Base-by-base conservation (phyloP, 345 rosid species). In the Acer negundo region DNA sequence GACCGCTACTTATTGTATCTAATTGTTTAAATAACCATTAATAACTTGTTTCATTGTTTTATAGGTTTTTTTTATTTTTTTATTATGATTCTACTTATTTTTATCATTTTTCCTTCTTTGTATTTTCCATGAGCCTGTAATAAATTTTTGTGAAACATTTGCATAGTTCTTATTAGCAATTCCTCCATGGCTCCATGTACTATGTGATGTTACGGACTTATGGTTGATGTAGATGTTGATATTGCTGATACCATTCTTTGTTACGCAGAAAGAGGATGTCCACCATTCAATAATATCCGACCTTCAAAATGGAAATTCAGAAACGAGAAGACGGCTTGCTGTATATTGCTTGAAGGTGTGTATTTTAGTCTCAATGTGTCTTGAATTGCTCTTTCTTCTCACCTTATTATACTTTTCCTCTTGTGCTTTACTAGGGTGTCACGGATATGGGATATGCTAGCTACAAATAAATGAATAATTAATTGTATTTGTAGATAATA, bases 281-380 rank as follows among this genome's bases (percentile, higher is more conserved):
- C 99, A 96, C 82, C 98, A 94, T 87, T 96, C 99, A 77, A 96
- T 96, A 74, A 94, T 96, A 84, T 90, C 99, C 47, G 98, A 96
- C 85, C 99, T 96, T 80, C 99, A 96, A 88, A 94, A 91, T 79
- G 98, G 99, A 75, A 96, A 93, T 90, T 89, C 99, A 11, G 98
- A 94, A 87, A 96, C 98, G 6, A 91, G 99, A 89, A 92, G 98
- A 82, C 93, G 98, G 64, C 98, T 96, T 86, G 98, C 99, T 72
- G 98, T 96, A 26, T 96, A 94, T 84, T 96, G 99, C 87, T 79
- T 96, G 86, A 96, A 96, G 98, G 99, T 93, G 79, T 75, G 38
- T 70, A 22, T 68, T 69, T 80, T 77, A 58, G 51, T 58, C 61
- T 73, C 22, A 31, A 5, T 69, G 53, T 46, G 49, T 53, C 76